Base-by-base conservation (phyloP, 176 grass and related monocot species). In the Oryza meridionalis region DNA sequence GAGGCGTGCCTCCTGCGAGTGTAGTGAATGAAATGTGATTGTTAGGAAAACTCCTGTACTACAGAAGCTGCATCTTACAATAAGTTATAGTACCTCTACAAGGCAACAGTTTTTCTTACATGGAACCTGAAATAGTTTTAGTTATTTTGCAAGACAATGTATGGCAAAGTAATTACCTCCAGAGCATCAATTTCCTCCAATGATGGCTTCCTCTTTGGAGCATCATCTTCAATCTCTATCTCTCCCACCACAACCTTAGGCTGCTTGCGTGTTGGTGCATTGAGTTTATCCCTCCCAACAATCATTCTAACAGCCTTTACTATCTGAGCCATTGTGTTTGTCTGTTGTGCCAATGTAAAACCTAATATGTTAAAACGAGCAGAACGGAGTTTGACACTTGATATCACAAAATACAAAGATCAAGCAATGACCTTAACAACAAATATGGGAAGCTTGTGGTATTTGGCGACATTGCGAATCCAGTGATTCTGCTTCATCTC, bases 261-360 rank as follows among this genome's bases (percentile, higher is more conserved):
- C 40, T 84, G 58, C 79, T 82, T 79, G 70, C 68, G 67, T 73
- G 72, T 70, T 13, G 65, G 67, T 29, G 77, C 73, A 70, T 61
- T 84, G 33, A 87, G 85, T 19, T 55, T 78, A 44, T 88, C 89
- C 75, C 83, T 94, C 78, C 89, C 89, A 81, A 95, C 77, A 86
- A 98, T 94, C 96, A 98, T 98, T 90, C 92, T 94, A 43, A 98
- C 78, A 81, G 96, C 93, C 85, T 98, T 98, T 80, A 98, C 93
- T 76, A 98, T 88, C 72, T 95, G 96, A 67, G 96, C 89, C 96
- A 98, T 98, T 29, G 96, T 93, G 78, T 92, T 93, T 43, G 85
- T 86, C 96, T 96, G 83, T 5, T 22, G 82, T 82, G 78, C 47
- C 19, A 81, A 69, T 55, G 69, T 6, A 82, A 80, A 68, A 76